Evolutionary conservation across 2,329 filamentous ascomycete species (phyloP).

Genomic region (Sarocladiaceae sp.): DNA sequence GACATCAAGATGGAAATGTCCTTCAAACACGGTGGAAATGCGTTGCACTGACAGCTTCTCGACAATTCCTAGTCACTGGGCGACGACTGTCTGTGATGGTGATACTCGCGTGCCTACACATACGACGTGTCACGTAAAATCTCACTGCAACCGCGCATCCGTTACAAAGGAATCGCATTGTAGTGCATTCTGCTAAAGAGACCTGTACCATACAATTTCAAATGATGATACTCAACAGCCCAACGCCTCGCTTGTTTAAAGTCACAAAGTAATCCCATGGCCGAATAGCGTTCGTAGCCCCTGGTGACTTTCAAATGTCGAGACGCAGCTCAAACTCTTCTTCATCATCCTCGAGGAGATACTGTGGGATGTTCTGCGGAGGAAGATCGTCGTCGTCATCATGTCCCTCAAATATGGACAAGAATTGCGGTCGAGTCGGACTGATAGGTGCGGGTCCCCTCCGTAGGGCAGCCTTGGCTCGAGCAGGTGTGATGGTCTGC

Average conservation of each 20-base stretch:
- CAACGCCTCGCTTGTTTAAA: background rate
- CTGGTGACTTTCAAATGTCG: constrained; percentile 24
- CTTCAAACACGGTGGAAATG: too few relatives aligned
- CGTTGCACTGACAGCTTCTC: too few relatives aligned
- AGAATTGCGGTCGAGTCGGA: constrained; percentile 44
- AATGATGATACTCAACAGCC: too few relatives aligned
- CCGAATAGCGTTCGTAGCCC: too few relatives aligned
- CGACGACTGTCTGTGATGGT: too few relatives aligned
- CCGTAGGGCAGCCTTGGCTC: constrained; percentile 20
- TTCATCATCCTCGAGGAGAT: constrained; percentile 40
- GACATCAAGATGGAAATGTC: background rate
- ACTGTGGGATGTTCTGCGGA: constrained; percentile 17
- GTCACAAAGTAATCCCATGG: too few relatives aligned
- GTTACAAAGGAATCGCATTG: too few relatives aligned
- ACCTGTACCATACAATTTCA: background rate
- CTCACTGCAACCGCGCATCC: too few relatives aligned
- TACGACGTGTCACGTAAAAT: too few relatives aligned
- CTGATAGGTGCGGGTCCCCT: constrained; percentile 13
- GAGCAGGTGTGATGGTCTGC: constrained; percentile 46
- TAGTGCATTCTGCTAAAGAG: background rate
- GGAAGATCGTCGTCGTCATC: constrained; percentile 31
- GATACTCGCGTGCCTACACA: too few relatives aligned
- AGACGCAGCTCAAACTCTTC: constrained; percentile 54
- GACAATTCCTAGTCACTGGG: too few relatives aligned
- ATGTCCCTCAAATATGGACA: constrained; percentile 56